Conservation (phyloP, 257 asterid species). For the Forsythia suspensa region DNA sequence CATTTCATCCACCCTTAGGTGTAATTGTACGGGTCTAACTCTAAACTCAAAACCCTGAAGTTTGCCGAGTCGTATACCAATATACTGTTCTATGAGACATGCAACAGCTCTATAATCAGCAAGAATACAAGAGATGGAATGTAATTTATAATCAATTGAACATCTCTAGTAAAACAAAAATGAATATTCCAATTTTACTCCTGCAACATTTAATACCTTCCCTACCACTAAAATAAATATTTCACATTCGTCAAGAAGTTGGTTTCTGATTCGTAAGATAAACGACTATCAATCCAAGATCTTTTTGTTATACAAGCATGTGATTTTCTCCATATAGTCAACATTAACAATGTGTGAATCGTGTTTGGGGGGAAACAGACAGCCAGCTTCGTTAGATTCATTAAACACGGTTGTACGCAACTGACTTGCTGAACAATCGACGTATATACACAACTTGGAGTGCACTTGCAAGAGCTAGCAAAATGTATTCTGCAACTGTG, state of each 20-base stretch:
- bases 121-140: not conserved
- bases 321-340: not conserved
- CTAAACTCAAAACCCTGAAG: no score
- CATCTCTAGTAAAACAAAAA: not conserved
- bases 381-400: constrained; percentile 10
- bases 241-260: not conserved
- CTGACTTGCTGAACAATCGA: constrained; percentile 70
- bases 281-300: not conserved
- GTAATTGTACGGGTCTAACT: no score
- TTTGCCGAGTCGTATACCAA: no score
- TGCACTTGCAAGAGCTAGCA: constrained; percentile 58
- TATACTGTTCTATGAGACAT: not conserved
- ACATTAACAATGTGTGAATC: constrained; percentile 9
- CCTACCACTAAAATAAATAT: not conserved
- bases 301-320: not conserved
- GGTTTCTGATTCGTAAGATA: not conserved
- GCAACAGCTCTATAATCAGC: not conserved
- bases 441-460: constrained; percentile 76
- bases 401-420: constrained; percentile 76
- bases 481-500: constrained; percentile 75
- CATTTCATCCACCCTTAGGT: no score
- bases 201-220: not conserved
- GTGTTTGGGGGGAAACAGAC: not conserved
- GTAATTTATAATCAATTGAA: no score
- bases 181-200: not conserved